phyloP scores from a whole-genome alignment of 495 filamentous ascomycete genomes.

The Penicillium lividum region DNA sequence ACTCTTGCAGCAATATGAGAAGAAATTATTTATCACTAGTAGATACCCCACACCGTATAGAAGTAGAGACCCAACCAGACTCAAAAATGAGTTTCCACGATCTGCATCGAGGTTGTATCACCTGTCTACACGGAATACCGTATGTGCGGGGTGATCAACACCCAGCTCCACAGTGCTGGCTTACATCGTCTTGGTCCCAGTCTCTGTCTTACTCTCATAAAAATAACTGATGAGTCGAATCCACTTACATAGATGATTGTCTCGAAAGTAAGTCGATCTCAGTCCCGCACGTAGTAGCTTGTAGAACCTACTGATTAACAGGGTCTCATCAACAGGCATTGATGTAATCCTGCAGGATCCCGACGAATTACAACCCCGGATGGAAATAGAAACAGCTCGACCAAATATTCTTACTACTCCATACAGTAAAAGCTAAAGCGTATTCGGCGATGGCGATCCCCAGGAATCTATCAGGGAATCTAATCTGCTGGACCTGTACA shows the following conservation, averaged over 20 bases:
- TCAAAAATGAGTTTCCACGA: background rate
- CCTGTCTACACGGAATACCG: background rate
- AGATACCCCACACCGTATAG: no score
- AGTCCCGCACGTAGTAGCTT: background rate
- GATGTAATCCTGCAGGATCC: constrained; percentile 6
- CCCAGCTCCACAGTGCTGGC: no score
- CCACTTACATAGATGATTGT: background rate
- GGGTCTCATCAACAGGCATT: background rate
- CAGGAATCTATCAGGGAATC: background rate
- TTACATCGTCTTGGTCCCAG: background rate
- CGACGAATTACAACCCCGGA: background rate
- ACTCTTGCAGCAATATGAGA: no score
- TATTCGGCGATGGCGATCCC: background rate
- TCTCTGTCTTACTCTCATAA: background rate
- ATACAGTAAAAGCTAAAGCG: background rate
- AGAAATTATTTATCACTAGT: no score
- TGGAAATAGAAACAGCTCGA: background rate
- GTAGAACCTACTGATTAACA: background rate
- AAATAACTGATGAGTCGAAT: background rate
- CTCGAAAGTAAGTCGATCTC: background rate
- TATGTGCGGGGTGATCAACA: background rate
- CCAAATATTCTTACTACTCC: no score
- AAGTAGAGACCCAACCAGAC: background rate
- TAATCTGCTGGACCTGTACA: no score
- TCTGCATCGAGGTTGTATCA: background rate